Evolutionary conservation across 2,329 filamentous ascomycete species (phyloP), one percentile per base, ranked within the genome.

Genomic region (Colletotrichum sp.): DNA sequence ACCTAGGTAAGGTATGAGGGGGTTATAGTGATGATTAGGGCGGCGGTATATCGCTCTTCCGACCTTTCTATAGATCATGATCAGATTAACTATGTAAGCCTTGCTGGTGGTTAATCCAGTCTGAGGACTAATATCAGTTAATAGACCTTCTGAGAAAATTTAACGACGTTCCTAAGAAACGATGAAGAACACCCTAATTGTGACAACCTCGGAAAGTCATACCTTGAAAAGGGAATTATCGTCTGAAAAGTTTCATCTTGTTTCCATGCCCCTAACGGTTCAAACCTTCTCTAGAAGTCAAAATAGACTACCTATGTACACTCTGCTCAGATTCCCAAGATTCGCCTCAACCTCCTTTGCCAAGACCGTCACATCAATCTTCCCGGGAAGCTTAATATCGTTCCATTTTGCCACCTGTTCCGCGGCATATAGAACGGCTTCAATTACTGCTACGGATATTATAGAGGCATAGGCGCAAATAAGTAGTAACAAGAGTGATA

Each of bases 21-120:
- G 5, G 0, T 48, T n/a, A 22, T 13, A 11, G n/a, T 22, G 0
- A 48, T 0, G n/a, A 22, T 22, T 11, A n/a, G n/a, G 2, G 44
- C 1, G n/a, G 1, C 2, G n/a, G 19, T 48, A 1, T 11, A 5
- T 52, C n/a, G 44, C n/a, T 52, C 44, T 52, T 22, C 44, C n/a
- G n/a, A 52, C n/a, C 7, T 52, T 1, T 52, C 44, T n/a, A 22
- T 52, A 11, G 44, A 2, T 22, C n/a, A n/a, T 8, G 2, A 52
- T 52, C 44, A 52, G 44, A 3, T 52, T 11, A 52, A 52, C 44
- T 52, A 52, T 52, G 6, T 12, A 22, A 22, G 44, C 44, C n/a
- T 7, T 22, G 19, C n/a, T n/a, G 44, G 44, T 13, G 6, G n/a
- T 22, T 1, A 22, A 0, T 22, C 1, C 44, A n/a, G 44, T 2